Evolutionary conservation across 2,329 filamentous ascomycete species (phyloP).

Genomic region (Tolypocladium ophioglossoides): DNA sequence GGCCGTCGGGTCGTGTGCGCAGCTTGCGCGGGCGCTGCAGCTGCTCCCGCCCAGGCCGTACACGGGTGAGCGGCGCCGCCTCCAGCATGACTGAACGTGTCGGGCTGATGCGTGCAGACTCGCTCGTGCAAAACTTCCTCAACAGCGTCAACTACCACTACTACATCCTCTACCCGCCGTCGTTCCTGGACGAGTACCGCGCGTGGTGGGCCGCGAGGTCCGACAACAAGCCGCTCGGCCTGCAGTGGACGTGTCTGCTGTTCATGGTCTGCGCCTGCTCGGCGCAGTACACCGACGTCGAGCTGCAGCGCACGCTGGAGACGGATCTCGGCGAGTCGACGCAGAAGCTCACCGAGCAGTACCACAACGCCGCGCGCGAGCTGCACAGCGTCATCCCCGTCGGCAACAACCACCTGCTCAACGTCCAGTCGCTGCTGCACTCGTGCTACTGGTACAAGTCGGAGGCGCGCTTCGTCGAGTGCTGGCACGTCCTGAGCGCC

Average conservation of each 20-base stretch:
- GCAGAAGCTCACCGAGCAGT: conserved; percentile 18
- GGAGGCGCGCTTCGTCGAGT: conserved; percentile 24
- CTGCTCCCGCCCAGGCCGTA: conserved; percentile 22
- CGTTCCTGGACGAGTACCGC: conserved; percentile 24
- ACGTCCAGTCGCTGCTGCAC: conserved; percentile 24
- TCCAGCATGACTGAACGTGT: background rate
- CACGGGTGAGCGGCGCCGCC: conserved; percentile 15
- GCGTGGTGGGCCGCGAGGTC: conserved; percentile 22
- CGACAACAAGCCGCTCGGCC: conserved; percentile 17
- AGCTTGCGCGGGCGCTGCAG: conserved; percentile 19
- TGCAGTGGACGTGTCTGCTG: conserved; percentile 27
- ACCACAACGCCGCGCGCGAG: conserved; percentile 21
- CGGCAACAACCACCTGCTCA: conserved; percentile 20
- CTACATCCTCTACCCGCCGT: conserved; percentile 25
- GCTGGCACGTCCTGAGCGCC: conserved; percentile 24
- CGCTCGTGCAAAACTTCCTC: conserved; percentile 26
- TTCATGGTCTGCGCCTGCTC: conserved; percentile 27
- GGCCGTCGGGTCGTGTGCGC: conserved; percentile 12
- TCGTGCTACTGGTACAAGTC: conserved; percentile 28
- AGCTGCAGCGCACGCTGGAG: conserved; percentile 19
- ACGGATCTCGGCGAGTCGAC: conserved; percentile 17
- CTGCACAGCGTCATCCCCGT: conserved; percentile 21
- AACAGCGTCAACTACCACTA: conserved; percentile 26
- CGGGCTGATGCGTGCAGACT: conserved; percentile 13
- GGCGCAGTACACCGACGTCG: conserved; percentile 19